These are phyloP conservation scores for Dictyostelium discoideum DNA, from an alignment of 78 protist genomes.

Conservation along the genomic window dicty_2.7 NC_007089.4:1987001-1987500, in stretches of 20 bases:
- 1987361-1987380: neutral
- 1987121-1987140: neutral
- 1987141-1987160: neutral
- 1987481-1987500: constrained; percentile 65
- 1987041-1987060: neutral
- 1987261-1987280: constrained; percentile 10
- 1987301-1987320: neutral
- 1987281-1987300: neutral
- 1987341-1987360: neutral
- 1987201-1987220: constrained; percentile 15
- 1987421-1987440: neutral
- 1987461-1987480: neutral
- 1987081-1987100: no score
- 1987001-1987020: neutral
- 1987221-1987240: neutral
- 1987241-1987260: neutral
- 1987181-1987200: constrained; percentile 4
- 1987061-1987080: neutral
- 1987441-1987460: neutral
- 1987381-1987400: neutral
- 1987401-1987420: neutral
- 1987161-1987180: neutral
- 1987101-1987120: neutral
- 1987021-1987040: neutral
- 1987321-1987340: neutral